Evolutionary conservation across 495 filamentous ascomycete genomes (phyloP), one percentile per base, ranked within the genome.

Genomic region (Venustampulla echinocandica): DNA sequence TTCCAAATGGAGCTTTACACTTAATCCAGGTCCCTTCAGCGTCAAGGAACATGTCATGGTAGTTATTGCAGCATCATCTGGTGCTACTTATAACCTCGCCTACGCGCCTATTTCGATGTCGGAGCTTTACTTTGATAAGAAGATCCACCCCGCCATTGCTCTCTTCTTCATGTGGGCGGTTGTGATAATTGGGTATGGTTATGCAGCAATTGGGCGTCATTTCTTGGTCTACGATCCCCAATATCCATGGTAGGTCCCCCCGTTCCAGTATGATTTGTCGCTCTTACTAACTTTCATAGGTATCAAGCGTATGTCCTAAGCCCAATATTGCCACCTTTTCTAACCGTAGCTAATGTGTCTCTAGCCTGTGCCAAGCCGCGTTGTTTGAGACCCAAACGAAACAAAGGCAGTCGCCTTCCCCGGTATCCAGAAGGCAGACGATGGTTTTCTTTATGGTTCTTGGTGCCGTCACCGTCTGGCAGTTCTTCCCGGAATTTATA

Each of bases 161-260:
- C 66, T 76, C 38, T 75, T 75, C 56, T 77, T 77, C 58, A 79
- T 79, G 74, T 69, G 68, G 58, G 67, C 70, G 0, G 74, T 76
- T 37, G 69, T 74, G 19, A 75, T 69, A 57, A 70, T 66, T 2
- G 75, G 75, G 34, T 77, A 77, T 42, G 66, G 69, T 1, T 76
- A 74, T 54, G 74, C 74, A 18, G 73, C 72, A 6, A 57, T 77
- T 25, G 71, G 71, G 4, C 65, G 71, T 10, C 67, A 77, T 47
- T 65, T 77, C 18, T 53, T 77, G 17, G 53, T 79, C n/a, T 73
- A 76, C 38, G 72, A 77, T 48, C 72, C 73, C 0, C 61, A 67
- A 17, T 76, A 75, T 39, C 67, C 71, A 17, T 79, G 72, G 73
- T 65, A 57, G 52, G 57, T 62, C 30, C 44, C 39, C 0, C 27